Conservation (phyloP, 1,284 basidiomycete species). For the Cystobasidium pallidum region DNA sequence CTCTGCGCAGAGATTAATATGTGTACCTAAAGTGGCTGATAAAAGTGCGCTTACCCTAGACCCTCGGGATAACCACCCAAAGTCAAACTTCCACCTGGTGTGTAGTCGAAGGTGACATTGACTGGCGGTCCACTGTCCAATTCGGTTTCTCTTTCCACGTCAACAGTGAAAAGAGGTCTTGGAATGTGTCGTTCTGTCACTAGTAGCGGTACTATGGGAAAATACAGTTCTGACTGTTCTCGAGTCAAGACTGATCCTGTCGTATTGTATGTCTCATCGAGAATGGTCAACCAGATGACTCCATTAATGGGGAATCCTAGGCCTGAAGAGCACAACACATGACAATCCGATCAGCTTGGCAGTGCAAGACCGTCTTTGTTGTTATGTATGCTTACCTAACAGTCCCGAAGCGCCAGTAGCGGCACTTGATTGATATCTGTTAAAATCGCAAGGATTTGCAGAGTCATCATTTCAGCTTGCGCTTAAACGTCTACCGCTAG, state of each 20-base stretch:
- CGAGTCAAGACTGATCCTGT: conserved; percentile 21
- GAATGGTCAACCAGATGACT: conserved; percentile 30
- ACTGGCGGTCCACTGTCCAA: neutral
- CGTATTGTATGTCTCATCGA: conserved; percentile 14
- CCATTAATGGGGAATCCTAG: conserved; percentile 42
- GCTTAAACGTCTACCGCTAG: no score
- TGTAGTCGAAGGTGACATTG: conserved; percentile 29
- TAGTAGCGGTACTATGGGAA: conserved; percentile 33
- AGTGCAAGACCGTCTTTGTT: neutral
- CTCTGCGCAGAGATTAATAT: neutral
- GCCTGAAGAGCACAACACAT: neutral
- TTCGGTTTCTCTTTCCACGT: conserved; percentile 20
- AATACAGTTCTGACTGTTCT: conserved; percentile 18
- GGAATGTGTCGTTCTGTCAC: conserved; percentile 19
- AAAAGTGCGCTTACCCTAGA: conserved; percentile 9
- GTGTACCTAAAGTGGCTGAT: no score
- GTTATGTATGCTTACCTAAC: conserved; percentile 16
- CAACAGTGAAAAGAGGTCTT: conserved; percentile 25
- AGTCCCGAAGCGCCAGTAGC: conserved; percentile 38
- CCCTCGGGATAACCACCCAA: conserved; percentile 39
- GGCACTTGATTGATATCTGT: conserved; percentile 26
- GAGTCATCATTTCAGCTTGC: no score
- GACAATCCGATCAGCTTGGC: neutral
- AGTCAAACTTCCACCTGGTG: conserved; percentile 26
- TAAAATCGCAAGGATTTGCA: no score